Base-by-base conservation (phyloP, 116 monocot genomes). In the Papilionanthe hybrid region DNA sequence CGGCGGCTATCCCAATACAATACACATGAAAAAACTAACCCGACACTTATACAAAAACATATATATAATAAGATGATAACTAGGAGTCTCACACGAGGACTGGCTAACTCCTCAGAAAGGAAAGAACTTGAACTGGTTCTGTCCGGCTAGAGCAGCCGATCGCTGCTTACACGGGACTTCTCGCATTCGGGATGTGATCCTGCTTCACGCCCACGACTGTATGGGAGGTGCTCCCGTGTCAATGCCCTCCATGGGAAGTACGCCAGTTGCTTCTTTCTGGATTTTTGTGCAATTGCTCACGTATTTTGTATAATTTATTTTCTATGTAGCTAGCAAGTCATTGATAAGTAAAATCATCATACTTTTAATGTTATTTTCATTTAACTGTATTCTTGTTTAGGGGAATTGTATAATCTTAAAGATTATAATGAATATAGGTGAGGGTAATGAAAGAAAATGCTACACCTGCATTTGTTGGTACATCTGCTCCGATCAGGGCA, bases 361-460 rank as follows among this genome's bases (percentile, higher is more conserved):
- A 28, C 65, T 58, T 18, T 58, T 5, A 45, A 56, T 15, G 67
- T 67, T 11, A 67, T 67, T 67, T 67, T 67, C 9, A 67, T n/a
- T 67, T 9, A 23, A 67, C 67, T 66, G 66, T 28, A 28, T 8
- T 28, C n/a, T 13, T 32, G 30, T 37, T 69, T 69, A 69, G 69
- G 32, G 6, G 69, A 37, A 30, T 69, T 37, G 17, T 37, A 69
- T 69, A 37, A 30, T 32, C 29, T 69, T 30, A 18, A 41, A 20
- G 11, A 22, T 75, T 75, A 3, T 65, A 48, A 29, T 77, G 10
- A 45, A 72, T 80, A 79, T 75, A 89, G 89, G 77, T 89, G 67
- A 89, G 80, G 77, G 76, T 82, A 45, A 81, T 78, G 89, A 86
- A 78, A 82, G 84, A 86, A 18, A 82, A 58, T 45, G 72, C 82